Evolutionary conservation across 768 basidiomycete genomes (phyloP).

Genomic region (Suillus cothurnatus): DNA sequence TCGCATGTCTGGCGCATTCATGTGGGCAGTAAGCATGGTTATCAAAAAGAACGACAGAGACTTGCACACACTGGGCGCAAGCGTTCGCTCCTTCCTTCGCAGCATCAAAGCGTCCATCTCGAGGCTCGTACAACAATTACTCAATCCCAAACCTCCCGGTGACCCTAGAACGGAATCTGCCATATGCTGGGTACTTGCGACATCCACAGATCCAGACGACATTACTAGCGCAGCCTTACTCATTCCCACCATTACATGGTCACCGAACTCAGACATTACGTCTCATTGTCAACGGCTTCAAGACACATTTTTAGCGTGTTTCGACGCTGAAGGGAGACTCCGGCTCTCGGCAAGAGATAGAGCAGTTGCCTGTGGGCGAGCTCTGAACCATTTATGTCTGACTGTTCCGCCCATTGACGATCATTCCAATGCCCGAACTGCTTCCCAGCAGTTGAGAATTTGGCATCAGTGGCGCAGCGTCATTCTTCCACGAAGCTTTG

Average conservation of each 20-base stretch:
- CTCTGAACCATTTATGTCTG: conserved; percentile 6
- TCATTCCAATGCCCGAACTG: not conserved
- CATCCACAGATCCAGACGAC: conserved; percentile 9
- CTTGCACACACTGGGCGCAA: not conserved
- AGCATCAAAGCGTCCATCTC: not conserved
- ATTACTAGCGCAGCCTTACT: conserved; percentile 5
- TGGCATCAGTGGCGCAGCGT: no score
- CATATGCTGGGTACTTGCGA: conserved; percentile 9
- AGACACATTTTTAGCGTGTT: conserved; percentile 9
- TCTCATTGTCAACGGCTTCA: not conserved
- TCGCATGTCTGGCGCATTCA: conserved; percentile 10
- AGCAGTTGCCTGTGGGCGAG: conserved; percentile 5
- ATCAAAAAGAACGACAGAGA: no score
- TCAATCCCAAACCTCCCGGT: not conserved
- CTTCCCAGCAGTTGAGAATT: not conserved
- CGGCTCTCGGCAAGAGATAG: not conserved
- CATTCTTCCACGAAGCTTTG: conserved; percentile 4
- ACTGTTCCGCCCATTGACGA: no score
- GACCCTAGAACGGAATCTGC: conserved; percentile 1
- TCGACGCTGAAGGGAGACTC: conserved; percentile 2
- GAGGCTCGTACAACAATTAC: not conserved
- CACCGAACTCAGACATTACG: not conserved
- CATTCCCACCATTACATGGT: conserved; percentile 9
- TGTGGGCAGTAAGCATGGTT: not conserved
- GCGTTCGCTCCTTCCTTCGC: not conserved